Conservation (phyloP, 2,329 filamentous ascomycete genomes). For the Massarina eburnea region DNA sequence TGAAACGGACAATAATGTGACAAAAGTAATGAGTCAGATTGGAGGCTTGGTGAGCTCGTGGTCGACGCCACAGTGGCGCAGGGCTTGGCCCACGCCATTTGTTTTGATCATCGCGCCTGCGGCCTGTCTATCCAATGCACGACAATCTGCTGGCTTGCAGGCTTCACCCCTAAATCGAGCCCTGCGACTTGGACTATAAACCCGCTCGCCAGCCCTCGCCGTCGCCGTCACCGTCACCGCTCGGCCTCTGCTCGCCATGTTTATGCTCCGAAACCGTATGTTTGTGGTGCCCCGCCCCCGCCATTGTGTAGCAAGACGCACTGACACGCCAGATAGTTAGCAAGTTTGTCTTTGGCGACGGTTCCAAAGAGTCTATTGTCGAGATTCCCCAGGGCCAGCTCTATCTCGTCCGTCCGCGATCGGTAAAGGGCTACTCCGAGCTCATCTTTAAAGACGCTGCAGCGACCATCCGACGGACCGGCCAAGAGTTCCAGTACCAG, state of each 20-base stretch:
- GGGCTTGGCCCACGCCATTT: conserved; percentile 14
- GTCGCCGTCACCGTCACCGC: not conserved
- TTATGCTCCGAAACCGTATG: conserved; percentile 45
- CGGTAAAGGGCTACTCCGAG: conserved; percentile 96
- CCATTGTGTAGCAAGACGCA: conserved; percentile 19
- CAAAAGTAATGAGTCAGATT: not conserved
- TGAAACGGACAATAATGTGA: conserved; percentile 5
- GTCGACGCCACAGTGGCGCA: conserved; percentile 4
- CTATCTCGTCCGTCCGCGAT: conserved; percentile 92
- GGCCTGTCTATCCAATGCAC: conserved; percentile 7
- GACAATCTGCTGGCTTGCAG: conserved; percentile 20
- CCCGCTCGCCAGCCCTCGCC: not conserved
- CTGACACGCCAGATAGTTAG: conserved; percentile 61
- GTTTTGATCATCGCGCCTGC: not conserved
- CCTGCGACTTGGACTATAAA: not conserved
- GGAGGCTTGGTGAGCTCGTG: not conserved
- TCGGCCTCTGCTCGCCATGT: conserved; percentile 32
- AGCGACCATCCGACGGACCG: conserved; percentile 87
- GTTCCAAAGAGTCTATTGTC: conserved; percentile 87
- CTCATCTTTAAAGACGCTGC: conserved; percentile 98
- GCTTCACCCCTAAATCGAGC: conserved; percentile 12
- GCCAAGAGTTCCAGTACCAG: conserved; percentile 95
- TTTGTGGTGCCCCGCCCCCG: conserved; percentile 36
- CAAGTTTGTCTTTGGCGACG: conserved; percentile 89
- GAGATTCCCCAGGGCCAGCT: conserved; percentile 95